Percentiles rank a stretch among this genome's conserved stretches.
phyloP scores from a whole-genome alignment of 495 filamentous ascomycete species.

The Xanthoparmelia taractica region DNA sequence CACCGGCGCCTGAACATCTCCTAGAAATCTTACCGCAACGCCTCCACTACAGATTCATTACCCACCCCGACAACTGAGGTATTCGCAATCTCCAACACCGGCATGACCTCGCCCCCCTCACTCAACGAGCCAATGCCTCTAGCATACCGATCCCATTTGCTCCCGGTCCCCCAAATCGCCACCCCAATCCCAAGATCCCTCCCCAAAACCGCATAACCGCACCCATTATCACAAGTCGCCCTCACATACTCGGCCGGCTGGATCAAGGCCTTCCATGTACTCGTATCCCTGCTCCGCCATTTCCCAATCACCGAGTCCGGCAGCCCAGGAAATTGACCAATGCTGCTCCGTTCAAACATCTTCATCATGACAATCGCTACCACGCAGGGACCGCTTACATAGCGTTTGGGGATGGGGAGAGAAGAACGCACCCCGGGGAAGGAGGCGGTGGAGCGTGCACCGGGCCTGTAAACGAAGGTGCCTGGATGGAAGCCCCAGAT shows the following conservation, averaged over 20 bases:
- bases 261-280: conserved; percentile 4
- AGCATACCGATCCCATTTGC: conserved; percentile 3
- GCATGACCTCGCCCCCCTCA: not conserved
- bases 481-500: conserved; percentile 2
- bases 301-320: not conserved
- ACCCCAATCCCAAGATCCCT: not conserved
- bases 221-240: conserved; percentile 8
- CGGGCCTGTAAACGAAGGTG: not conserved
- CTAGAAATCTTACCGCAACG: not conserved
- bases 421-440: not conserved
- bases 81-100: not conserved
- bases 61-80: not conserved
- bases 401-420: conserved; percentile 7
- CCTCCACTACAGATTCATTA: not conserved
- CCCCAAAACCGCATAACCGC: conserved; percentile 7
- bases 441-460: not conserved
- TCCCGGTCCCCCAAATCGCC: conserved; percentile 12
- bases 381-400: conserved; percentile 6
- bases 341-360: conserved; percentile 9
- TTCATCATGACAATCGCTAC: conserved; percentile 17
- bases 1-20: not conserved
- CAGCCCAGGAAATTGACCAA: not conserved
- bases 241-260: conserved; percentile 4
- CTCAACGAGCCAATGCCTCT: not conserved
- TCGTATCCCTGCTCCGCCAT: conserved; percentile 2